Percentiles rank a stretch among this genome's conserved stretches.
phyloP scores from a whole-genome alignment of 495 filamentous ascomycete genomes.

The Chaetomium fimeti region DNA sequence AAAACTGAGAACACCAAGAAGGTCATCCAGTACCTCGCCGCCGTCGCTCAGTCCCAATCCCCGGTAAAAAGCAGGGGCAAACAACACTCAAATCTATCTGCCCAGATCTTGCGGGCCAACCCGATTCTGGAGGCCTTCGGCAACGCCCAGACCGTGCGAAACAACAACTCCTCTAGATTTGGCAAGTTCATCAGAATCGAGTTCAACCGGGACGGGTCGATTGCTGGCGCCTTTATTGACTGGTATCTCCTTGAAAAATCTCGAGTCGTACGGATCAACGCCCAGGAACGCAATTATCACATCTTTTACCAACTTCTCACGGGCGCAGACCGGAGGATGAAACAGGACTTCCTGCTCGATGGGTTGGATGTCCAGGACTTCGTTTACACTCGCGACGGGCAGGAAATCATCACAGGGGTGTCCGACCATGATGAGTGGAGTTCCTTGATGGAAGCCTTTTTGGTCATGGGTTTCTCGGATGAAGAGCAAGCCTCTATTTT shows the following conservation, averaged over 20 bases:
- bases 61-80: slow-evolving; percentile 59
- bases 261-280: slow-evolving; percentile 81
- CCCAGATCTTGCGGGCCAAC: slow-evolving; percentile 94
- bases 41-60: slow-evolving; percentile 82
- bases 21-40: slow-evolving; percentile 97
- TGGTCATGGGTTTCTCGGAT: slow-evolving; percentile 89
- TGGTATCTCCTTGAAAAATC: slow-evolving; percentile 99
- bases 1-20: slow-evolving; percentile 99
- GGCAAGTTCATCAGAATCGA: slow-evolving; percentile 99
- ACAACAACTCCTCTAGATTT: slow-evolving; percentile 98
- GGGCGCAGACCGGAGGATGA: slow-evolving; percentile 72
- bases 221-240: slow-evolving; percentile 94
- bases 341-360: slow-evolving; percentile 70
- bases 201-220: slow-evolving; percentile 85
- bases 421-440: slow-evolving; percentile 92
- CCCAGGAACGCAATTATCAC: slow-evolving; percentile 92
- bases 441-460: slow-evolving; percentile 83
- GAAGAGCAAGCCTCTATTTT: slow-evolving; percentile 81
- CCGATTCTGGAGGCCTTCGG: slow-evolving; percentile 98
- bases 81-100: slow-evolving; percentile 84
- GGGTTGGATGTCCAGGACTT: slow-evolving; percentile 79
- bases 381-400: slow-evolving; percentile 84
- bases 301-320: slow-evolving; percentile 94
- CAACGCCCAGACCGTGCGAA: slow-evolving; percentile 95
- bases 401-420: slow-evolving; percentile 85